Percentiles rank a stretch among this genome's conserved stretches.
phyloP scores from a whole-genome alignment of 2,329 filamentous ascomycete species.

The Sarocladium strictum region DNA sequence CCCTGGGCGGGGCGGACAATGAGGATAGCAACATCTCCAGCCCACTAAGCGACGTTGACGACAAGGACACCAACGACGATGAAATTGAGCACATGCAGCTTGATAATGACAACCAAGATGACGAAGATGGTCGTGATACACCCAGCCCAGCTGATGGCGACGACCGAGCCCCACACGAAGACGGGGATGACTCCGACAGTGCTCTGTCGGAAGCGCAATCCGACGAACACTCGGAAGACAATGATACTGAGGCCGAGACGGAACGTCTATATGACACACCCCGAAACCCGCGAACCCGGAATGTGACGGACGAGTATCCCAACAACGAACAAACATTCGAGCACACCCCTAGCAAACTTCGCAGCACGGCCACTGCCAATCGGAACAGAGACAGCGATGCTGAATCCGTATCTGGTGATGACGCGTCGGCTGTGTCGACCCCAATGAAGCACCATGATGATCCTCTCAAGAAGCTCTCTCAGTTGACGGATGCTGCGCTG shows the following conservation, averaged over 20 bases:
- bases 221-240: conserved; percentile 35
- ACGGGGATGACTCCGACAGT: conserved; percentile 41
- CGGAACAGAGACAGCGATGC: conserved; percentile 32
- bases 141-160: conserved; percentile 13
- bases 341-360: conserved; percentile 72
- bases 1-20: conserved; percentile 35
- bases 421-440: conserved; percentile 18
- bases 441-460: background rate
- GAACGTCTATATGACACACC: conserved; percentile 90
- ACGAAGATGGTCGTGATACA: conserved; percentile 20
- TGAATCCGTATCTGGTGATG: conserved; percentile 35
- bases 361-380: conserved; percentile 37
- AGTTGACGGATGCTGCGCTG: conserved; percentile 4
- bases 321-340: conserved; percentile 51
- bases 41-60: conserved; percentile 87
- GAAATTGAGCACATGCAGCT: conserved; percentile 54
- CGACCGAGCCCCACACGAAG: conserved; percentile 19
- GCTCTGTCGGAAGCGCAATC: conserved; percentile 49
- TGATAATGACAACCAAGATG: conserved; percentile 27
- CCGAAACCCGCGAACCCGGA: conserved; percentile 55
- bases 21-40: conserved; percentile 75
- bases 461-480: conserved; percentile 1
- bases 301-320: conserved; percentile 53
- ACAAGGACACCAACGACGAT: conserved; percentile 67
- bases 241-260: conserved; percentile 83